Evolutionary conservation across 192 early-diverging fungal species (phyloP).

Genomic region (Phlyctochytrium arcticum): DNA sequence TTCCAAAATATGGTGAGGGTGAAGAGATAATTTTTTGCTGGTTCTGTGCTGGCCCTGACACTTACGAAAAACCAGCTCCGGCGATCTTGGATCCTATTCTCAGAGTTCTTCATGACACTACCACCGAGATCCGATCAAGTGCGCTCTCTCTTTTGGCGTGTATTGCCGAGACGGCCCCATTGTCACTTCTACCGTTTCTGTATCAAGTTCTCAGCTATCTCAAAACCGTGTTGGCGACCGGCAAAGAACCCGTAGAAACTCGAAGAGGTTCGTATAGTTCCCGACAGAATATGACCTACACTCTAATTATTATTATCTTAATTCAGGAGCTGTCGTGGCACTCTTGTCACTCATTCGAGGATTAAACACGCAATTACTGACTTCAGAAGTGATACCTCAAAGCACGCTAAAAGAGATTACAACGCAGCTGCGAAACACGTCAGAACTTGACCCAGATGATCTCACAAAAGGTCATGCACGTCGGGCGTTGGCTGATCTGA

Average conservation of each 20-base stretch:
- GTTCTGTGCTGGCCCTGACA: too few species aligned
- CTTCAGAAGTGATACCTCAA: slow-evolving; percentile 42
- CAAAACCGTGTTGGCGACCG: slow-evolving; percentile 63
- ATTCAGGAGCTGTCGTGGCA: slow-evolving; percentile 66
- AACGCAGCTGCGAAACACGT: slow-evolving; percentile 56
- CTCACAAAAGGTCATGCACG: slow-evolving; percentile 68
- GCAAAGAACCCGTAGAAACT: slow-evolving; percentile 52
- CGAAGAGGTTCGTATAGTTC: slow-evolving; percentile 53
- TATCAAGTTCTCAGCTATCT: slow-evolving; percentile 65
- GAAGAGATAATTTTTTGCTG: slow-evolving; percentile 23
- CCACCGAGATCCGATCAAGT: slow-evolving; percentile 30
- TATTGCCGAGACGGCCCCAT: slow-evolving; percentile 68
- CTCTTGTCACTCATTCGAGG: slow-evolving; percentile 69
- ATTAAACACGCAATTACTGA: slow-evolving; percentile 49
- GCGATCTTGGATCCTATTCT: slow-evolving; percentile 36
- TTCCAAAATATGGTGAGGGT: slow-evolving; percentile 72
- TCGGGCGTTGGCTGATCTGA: slow-evolving; percentile 65
- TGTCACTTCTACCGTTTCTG: slow-evolving; percentile 64
- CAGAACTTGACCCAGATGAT: slow-evolving; percentile 66
- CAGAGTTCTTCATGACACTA: slow-evolving; percentile 29
- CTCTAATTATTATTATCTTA: too few species aligned
- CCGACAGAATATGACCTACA: not conserved
- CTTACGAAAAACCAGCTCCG: slow-evolving; percentile 5
- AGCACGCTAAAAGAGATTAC: slow-evolving; percentile 56
- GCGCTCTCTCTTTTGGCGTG: slow-evolving; percentile 33